Evolutionary conservation across 345 rosid genomes (phyloP).

Genomic region (Eucalyptus melliodora): DNA sequence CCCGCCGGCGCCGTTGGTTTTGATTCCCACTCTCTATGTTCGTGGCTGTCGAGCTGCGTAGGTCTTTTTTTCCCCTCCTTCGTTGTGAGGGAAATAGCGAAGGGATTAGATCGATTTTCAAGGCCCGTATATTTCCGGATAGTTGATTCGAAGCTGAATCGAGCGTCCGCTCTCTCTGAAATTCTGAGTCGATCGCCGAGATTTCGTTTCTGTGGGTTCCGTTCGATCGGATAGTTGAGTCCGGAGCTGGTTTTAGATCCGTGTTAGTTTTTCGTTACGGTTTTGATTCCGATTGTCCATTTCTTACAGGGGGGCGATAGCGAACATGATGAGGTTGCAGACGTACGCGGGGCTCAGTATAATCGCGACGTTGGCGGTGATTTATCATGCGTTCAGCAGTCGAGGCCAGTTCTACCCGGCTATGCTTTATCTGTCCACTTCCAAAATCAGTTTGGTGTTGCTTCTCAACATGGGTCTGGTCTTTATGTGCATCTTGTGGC

Average conservation of each 20-base stretch:
- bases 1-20: neutral
- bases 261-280: neutral
- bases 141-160: neutral
- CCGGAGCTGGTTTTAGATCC: neutral
- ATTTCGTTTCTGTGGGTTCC: neutral
- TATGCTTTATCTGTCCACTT: constrained; percentile 69
- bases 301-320: neutral
- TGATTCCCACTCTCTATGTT: neutral
- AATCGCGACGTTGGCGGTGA: constrained; percentile 36
- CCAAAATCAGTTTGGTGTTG: constrained; percentile 69
- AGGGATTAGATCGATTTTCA: neutral
- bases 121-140: neutral
- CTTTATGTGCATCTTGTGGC: constrained; percentile 70
- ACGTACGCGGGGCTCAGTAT: constrained; percentile 66
- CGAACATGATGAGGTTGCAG: constrained; percentile 58
- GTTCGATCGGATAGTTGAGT: neutral
- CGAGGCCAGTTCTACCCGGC: constrained; percentile 92
- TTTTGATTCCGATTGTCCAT: neutral
- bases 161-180: neutral
- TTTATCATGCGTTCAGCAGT: constrained; percentile 77
- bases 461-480: constrained; percentile 90
- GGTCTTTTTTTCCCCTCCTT: neutral
- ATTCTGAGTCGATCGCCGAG: neutral
- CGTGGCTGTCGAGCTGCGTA: neutral
- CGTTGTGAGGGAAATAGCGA: neutral